Evolutionary conservation across 1,284 basidiomycete species (phyloP), one percentile per base, ranked within the genome.

Genomic region (Boletus mariae): DNA sequence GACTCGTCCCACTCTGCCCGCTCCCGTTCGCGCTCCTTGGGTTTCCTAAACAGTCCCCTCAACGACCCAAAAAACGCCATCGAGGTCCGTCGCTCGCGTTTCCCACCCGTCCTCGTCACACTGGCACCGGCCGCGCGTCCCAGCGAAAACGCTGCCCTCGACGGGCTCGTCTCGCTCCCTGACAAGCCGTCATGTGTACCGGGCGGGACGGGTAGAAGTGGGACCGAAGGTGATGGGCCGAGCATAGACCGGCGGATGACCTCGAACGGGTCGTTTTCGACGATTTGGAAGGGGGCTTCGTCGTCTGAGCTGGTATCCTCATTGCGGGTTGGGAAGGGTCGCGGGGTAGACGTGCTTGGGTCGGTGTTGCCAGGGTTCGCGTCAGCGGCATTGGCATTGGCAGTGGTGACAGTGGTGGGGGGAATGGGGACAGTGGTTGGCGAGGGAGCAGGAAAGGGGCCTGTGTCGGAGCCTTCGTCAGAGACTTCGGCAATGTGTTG

Each of bases 261-360:
- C 8, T 51, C 53, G 56, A 84, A 87, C 3, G 78, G 76, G 17
- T 79, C 72, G 55, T 89, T 88, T 59, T 87, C 85, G 41, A 82
- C 75, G 8, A 85, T 73, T 51, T 74, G 71, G 5, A 82, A 65
- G 6, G 65, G 62, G 1, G 62, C 66, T 0, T 67, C 71, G 0
- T 73, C 74, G 7, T 73, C 73, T 2, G 59, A 64, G 28, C 68
- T 73, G 25, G 66, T 71, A 15, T 59, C 53, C 35, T 37, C 35
- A 15, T 37, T 37, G n/a, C 6, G 35, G 20, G 38, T 41, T 10
- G 38, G 38, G 20, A 41, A 41, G 20, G 38, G 38, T 25, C 8
- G 35, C 5, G 38, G 13, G 9, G 20, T 3, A 10, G 37, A 20
- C 13, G 35, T 11, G 38, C 20, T 11, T 51, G 45, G 1, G 17